Percentiles rank a stretch among this genome's conserved stretches.
Evolutionary conservation across 2,329 filamentous ascomycete genomes (phyloP).

Genomic region (Teratosphaeria zuluensis): DNA sequence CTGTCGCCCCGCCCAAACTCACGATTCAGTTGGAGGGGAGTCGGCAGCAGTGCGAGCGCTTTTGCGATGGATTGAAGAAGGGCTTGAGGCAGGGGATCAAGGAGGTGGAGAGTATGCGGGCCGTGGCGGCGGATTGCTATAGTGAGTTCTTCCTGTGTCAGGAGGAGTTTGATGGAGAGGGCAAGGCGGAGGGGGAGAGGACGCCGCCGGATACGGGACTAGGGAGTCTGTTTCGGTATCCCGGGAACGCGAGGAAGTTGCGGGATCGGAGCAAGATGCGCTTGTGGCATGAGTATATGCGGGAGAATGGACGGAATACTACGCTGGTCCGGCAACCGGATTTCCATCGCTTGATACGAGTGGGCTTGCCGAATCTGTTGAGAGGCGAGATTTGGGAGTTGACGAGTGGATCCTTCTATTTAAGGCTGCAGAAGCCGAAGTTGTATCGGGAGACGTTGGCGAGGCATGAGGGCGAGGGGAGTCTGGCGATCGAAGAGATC

Average conservation of each 20-base stretch:
- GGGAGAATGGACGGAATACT: constrained; percentile 84
- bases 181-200: constrained; percentile 32
- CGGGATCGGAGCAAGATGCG: constrained; percentile 95
- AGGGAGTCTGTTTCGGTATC: constrained; percentile 87
- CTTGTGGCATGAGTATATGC: constrained; percentile 88
- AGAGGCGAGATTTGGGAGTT: constrained; percentile 95
- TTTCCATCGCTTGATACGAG: constrained; percentile 93
- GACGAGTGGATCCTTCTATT: constrained; percentile 80
- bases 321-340: constrained; percentile 91
- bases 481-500: constrained; percentile 95
- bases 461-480: constrained; percentile 76
- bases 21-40: constrained; percentile 86
- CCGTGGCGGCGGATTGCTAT: constrained; percentile 75
- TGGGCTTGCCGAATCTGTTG: constrained; percentile 85
- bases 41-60: constrained; percentile 80
- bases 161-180: constrained; percentile 24
- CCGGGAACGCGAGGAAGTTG: constrained; percentile 87
- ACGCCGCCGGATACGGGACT: constrained; percentile 79
- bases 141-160: constrained; percentile 59
- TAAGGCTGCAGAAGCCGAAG: constrained; percentile 75
- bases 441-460: constrained; percentile 74
- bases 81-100: constrained; percentile 79
- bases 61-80: constrained; percentile 91
- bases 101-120: constrained; percentile 74
- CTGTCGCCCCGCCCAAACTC: constrained; percentile 66